Percentiles rank a stretch among this genome's conserved stretches.
phyloP scores from a whole-genome alignment of 1,139 yeast species.

The Candida sp. region DNA sequence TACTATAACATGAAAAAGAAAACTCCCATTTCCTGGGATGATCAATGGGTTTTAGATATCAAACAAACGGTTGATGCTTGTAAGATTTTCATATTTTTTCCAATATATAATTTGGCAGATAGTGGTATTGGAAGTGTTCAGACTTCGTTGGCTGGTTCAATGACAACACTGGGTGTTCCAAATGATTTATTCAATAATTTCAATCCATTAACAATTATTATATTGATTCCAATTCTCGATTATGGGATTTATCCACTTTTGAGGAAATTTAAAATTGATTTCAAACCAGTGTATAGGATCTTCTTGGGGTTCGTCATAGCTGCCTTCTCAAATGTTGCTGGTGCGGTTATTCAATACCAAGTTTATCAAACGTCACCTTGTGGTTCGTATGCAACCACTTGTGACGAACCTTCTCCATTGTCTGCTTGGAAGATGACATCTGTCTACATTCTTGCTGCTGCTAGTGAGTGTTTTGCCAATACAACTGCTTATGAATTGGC shows the following conservation, averaged over 20 bases:
- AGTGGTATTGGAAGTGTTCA: conserved; percentile 63
- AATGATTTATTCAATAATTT: conserved; percentile 68
- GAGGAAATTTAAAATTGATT: conserved; percentile 41
- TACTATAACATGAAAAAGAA: conserved; percentile 23
- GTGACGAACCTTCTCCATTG: conserved; percentile 48
- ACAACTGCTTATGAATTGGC: conserved; percentile 71
- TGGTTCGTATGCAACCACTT: conserved; percentile 43
- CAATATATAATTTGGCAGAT: conserved; percentile 61
- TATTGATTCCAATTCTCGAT: conserved; percentile 63
- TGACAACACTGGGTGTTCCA: conserved; percentile 67
- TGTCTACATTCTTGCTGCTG: conserved; percentile 54
- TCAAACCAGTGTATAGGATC: conserved; percentile 35
- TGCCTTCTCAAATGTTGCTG: conserved; percentile 37
- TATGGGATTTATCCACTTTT: conserved; percentile 55
- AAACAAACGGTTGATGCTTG: conserved; percentile 58
- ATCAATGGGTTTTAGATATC: conserved; percentile 62
- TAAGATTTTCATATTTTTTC: conserved; percentile 57
- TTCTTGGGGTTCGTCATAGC: conserved; percentile 33
- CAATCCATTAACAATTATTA: conserved; percentile 64
- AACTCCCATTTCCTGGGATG: conserved; percentile 41
- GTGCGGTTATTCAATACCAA: conserved; percentile 35
- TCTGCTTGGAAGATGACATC: conserved; percentile 55
- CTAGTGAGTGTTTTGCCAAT: conserved; percentile 67
- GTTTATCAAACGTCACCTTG: conserved; percentile 36
- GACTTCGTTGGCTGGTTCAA: conserved; percentile 64